Conservation (phyloP, 192 early-diverging fungal species). For the Pilaira anomala region DNA sequence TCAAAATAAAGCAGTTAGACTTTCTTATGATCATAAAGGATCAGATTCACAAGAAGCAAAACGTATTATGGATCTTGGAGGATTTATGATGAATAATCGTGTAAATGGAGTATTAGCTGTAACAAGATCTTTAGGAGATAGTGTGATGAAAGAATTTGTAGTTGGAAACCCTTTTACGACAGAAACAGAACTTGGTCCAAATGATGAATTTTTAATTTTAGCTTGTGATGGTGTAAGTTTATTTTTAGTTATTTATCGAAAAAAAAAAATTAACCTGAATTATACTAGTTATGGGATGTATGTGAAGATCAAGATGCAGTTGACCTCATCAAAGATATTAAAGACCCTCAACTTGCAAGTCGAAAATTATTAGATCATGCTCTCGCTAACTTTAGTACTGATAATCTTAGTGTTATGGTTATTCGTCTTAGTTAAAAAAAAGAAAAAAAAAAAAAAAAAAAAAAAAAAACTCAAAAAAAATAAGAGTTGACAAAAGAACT, state of each 20-base stretch:
- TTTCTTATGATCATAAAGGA: conserved; percentile 99
- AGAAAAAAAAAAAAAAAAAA: not conserved
- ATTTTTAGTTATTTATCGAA: not conserved
- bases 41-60: conserved; percentile 86
- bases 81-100: conserved; percentile 96
- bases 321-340: conserved; percentile 74
- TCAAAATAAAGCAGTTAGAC: conserved; percentile 72
- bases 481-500: not conserved
- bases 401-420: conserved; percentile 93
- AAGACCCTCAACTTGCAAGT: conserved; percentile 76
- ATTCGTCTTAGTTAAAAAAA: conserved; percentile 47
- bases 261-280: too few relatives aligned
- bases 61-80: conserved; percentile 89
- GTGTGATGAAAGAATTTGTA: conserved; percentile 94
- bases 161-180: conserved; percentile 96
- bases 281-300: conserved; percentile 98
- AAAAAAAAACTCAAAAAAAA: not conserved
- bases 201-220: conserved; percentile 84
- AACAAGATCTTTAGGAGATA: conserved; percentile 92
- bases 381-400: conserved; percentile 87
- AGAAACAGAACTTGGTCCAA: conserved; percentile 71
- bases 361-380: conserved; percentile 80
- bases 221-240: conserved; percentile 93
- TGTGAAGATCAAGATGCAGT: conserved; percentile 93
- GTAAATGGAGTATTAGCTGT: conserved; percentile 97